Conservation (phyloP, 371 early-diverging fungal species). For the Edhazardia aedis region DNA sequence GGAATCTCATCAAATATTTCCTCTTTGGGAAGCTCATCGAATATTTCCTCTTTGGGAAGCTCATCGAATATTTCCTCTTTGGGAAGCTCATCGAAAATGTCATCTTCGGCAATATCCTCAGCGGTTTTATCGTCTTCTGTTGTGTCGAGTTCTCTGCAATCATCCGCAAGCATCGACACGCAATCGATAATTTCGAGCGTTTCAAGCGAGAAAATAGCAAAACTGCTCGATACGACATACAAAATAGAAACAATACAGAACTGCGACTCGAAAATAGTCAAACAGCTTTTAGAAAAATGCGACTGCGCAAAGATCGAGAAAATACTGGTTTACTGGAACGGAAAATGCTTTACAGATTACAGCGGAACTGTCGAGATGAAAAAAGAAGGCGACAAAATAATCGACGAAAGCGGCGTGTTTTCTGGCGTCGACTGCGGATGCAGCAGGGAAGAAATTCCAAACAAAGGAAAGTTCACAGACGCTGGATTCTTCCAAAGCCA, state of each 20-base stretch:
- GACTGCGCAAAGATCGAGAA: conserved; percentile 21
- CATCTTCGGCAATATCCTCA: not conserved
- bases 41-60: conserved; percentile 1
- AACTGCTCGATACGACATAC: conserved; percentile 3
- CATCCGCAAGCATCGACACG: not conserved
- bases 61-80: not conserved
- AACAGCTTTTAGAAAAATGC: conserved; percentile 15
- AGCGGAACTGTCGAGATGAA: conserved; percentile 27
- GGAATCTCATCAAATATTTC: not conserved
- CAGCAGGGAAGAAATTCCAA: conserved; percentile 27
- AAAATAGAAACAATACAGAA: conserved; percentile 5
- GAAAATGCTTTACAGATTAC: conserved; percentile 31
- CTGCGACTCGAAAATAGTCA: conserved; percentile 5
- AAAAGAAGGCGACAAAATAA: conserved; percentile 28
- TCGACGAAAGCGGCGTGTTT: conserved; percentile 41
- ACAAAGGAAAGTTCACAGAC: conserved; percentile 30
- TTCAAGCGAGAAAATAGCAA: not conserved
- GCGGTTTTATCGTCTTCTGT: not conserved
- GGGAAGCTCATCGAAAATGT: not conserved
- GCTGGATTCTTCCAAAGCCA: conserved; percentile 34
- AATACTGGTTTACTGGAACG: conserved; percentile 19
- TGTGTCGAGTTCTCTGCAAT: not conserved
- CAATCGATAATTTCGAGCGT: not conserved
- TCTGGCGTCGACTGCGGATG: conserved; percentile 45
- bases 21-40: not conserved